A percentile compares a stretch with the other conserved stretches of the same genome.
Evolutionary conservation across 768 basidiomycete species (phyloP).

Genomic region (Lactifluus echinatus): DNA sequence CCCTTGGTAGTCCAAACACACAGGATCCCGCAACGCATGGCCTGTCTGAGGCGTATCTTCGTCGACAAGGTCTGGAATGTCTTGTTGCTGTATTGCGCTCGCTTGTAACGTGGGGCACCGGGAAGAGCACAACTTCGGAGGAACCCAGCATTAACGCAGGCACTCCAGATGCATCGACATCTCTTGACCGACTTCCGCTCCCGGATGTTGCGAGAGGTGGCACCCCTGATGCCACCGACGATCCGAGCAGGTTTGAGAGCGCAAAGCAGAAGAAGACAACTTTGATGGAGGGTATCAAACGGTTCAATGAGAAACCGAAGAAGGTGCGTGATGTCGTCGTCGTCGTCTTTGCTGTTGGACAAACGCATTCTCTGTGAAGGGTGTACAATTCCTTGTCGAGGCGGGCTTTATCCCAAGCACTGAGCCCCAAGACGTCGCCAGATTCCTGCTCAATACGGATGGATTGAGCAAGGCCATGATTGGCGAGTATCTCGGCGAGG

Average conservation of each 20-base stretch:
- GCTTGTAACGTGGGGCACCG: slow-evolving; percentile 83
- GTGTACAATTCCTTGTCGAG: slow-evolving; percentile 81
- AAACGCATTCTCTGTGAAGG: slow-evolving; percentile 38
- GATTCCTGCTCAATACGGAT: slow-evolving; percentile 80
- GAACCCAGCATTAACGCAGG: slow-evolving; percentile 24
- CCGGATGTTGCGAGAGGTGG: slow-evolving; percentile 50
- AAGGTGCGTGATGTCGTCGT: slow-evolving; percentile 42
- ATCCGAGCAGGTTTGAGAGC: slow-evolving; percentile 86
- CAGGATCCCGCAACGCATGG: slow-evolving; percentile 62
- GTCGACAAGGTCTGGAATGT: slow-evolving; percentile 91
- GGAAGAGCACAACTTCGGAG: slow-evolving; percentile 36
- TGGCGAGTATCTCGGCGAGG: slow-evolving; percentile 97
- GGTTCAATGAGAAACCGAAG: slow-evolving; percentile 99
- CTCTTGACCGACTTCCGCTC: slow-evolving; percentile 42
- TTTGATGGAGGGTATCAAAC: slow-evolving; percentile 88
- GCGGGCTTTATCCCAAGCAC: slow-evolving; percentile 75
- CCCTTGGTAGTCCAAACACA: slow-evolving; percentile 55
- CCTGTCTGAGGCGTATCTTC: slow-evolving; percentile 74
- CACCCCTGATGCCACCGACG: slow-evolving; percentile 79
- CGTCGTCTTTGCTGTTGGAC: neutral
- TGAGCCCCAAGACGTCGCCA: slow-evolving; percentile 69
- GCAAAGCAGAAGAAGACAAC: slow-evolving; percentile 97
- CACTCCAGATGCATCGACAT: slow-evolving; percentile 47
- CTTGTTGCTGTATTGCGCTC: slow-evolving; percentile 83
- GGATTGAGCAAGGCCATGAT: slow-evolving; percentile 94